These are phyloP conservation scores for Heimioporus sp. DNA, from an alignment of 768 basidiomycete genomes.

Conservation along the genomic window DNA sequence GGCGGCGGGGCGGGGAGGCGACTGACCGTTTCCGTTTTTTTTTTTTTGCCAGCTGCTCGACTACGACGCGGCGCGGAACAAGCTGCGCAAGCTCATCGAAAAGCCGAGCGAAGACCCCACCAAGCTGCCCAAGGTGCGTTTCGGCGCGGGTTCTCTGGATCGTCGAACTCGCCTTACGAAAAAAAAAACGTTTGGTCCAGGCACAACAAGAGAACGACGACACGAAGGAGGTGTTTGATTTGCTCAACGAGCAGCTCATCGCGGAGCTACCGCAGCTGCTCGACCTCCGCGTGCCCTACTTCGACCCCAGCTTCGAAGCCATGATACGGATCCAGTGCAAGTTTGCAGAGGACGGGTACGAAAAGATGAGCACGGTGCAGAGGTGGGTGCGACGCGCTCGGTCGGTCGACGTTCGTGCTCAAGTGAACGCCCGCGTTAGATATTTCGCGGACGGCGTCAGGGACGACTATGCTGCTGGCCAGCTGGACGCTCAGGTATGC, in stretches of 20 bases:
- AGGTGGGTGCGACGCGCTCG: slow-evolving; percentile 41
- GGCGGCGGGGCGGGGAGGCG: too few relatives aligned
- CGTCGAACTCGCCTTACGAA: background rate
- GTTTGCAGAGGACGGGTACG: slow-evolving; percentile 97
- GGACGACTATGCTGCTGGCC: slow-evolving; percentile 96
- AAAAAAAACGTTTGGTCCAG: slow-evolving; percentile 32
- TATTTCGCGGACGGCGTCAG: slow-evolving; percentile 89
- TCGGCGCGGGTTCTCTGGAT: background rate
- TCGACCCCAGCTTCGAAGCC: slow-evolving; percentile 97
- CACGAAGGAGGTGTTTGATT: slow-evolving; percentile 88
- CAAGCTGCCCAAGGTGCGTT: slow-evolving; percentile 74
- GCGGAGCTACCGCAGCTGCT: slow-evolving; percentile 88
- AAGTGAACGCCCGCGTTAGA: slow-evolving; percentile 34
- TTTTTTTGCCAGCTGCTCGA: slow-evolving; percentile 69
- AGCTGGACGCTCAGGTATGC: slow-evolving; percentile 86
- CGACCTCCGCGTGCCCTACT: slow-evolving; percentile 95
- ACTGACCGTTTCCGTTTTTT: too few relatives aligned
- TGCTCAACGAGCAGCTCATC: slow-evolving; percentile 91
- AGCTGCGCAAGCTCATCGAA: slow-evolving; percentile 82
- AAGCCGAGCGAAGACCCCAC: slow-evolving; percentile 94
- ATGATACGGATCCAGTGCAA: slow-evolving; percentile 98
- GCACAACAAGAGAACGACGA: slow-evolving; percentile 97
- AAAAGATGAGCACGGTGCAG: slow-evolving; percentile 94
- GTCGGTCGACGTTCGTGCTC: slow-evolving; percentile 30
- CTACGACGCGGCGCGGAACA: slow-evolving; percentile 91